These are phyloP conservation scores for Spergularia marina DNA, from an alignment of 148 eudicot genomes.

Conservation along the genomic window DNA sequence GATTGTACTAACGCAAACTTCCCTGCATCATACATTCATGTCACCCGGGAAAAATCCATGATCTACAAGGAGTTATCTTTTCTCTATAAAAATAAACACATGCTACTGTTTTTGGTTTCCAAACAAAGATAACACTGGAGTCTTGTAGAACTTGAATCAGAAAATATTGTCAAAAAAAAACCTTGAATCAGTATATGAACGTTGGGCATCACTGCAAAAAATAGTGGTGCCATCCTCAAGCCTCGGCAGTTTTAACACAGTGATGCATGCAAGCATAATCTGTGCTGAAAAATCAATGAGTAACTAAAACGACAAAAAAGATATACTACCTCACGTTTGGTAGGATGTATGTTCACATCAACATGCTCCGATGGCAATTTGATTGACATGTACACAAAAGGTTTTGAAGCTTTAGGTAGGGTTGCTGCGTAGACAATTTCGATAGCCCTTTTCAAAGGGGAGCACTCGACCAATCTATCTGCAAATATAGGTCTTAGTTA, in stretches of 20 bases:
- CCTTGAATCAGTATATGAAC: not conserved
- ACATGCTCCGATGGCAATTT: slow-evolving; percentile 82
- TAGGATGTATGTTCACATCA: slow-evolving; percentile 96
- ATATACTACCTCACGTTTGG: slow-evolving; percentile 80
- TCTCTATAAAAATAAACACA: not conserved
- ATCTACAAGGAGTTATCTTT: not conserved
- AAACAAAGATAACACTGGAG: not conserved
- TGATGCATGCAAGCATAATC: not conserved
- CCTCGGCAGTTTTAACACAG: not conserved
- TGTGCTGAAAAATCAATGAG: not conserved
- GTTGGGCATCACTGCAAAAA: not conserved
- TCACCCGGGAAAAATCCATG: not conserved
- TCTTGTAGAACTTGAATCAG: not conserved
- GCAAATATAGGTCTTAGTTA: slow-evolving; percentile 24
- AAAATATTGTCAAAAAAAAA: not conserved
- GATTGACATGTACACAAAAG: slow-evolving; percentile 93
- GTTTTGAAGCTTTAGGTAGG: slow-evolving; percentile 94
- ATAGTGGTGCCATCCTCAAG: not conserved
- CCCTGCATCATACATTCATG: not conserved
- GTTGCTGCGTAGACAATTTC: slow-evolving; percentile 96
- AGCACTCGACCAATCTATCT: slow-evolving; percentile 95
- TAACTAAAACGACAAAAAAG: not conserved
- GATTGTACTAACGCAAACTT: slow-evolving; percentile 2
- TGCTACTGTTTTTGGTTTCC: not conserved
- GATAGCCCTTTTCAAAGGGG: slow-evolving; percentile 86